These are phyloP conservation scores for Posidonia australis DNA, from an alignment of 106 monocot genomes.

Conservation along the genomic window DNA sequence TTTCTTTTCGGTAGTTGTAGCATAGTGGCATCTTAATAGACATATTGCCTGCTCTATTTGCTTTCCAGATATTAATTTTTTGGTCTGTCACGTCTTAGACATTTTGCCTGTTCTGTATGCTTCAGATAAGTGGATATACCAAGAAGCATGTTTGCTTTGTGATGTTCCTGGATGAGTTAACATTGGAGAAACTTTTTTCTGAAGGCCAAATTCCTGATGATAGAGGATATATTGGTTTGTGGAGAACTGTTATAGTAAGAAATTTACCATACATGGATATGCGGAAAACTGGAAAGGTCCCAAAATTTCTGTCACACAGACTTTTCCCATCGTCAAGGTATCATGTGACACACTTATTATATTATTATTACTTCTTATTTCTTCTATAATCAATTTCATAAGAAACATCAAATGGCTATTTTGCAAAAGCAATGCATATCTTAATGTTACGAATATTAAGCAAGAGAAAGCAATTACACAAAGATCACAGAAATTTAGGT, in stretches of 20 bases:
- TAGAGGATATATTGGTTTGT: conserved; percentile 69
- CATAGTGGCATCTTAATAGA: not conserved
- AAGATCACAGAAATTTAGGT: no score
- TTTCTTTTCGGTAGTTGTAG: no score
- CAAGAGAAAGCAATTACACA: no score
- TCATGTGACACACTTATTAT: not conserved
- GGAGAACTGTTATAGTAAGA: conserved; percentile 65
- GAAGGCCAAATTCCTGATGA: conserved; percentile 77
- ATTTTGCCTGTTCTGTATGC: not conserved
- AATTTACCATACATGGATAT: conserved; percentile 78
- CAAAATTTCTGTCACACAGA: conserved; percentile 77
- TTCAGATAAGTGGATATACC: conserved; percentile 67
- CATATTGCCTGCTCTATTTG: not conserved
- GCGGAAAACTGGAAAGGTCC: conserved; percentile 73
- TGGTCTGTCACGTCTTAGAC: not conserved
- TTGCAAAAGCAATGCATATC: no score
- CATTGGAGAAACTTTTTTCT: conserved; percentile 54
- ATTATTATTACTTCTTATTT: no score
- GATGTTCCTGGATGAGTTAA: conserved; percentile 84
- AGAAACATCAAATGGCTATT: no score
- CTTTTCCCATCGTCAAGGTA: conserved; percentile 81
- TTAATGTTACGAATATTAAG: no score
- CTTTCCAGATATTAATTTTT: not conserved
- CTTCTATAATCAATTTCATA: no score
- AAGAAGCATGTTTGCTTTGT: conserved; percentile 84